A percentile compares a stretch with the other conserved stretches of the same genome.
Evolutionary conservation across 2,329 filamentous ascomycete species (phyloP).

Genomic region (Aspergillus brunneoviolaceus): DNA sequence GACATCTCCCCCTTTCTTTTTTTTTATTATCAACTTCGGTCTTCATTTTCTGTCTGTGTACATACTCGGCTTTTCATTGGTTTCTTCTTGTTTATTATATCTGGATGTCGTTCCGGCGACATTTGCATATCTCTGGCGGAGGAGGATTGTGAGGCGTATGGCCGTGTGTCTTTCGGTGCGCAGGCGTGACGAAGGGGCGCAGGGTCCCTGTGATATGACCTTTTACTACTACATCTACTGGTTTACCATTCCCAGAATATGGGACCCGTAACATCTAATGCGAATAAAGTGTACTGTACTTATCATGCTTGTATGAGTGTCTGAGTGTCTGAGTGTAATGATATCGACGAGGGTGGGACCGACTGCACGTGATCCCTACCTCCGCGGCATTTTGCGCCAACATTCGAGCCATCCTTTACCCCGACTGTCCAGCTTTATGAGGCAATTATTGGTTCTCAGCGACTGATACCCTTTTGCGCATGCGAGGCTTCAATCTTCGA

Average conservation of each 20-base stretch:
- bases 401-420: neutral
- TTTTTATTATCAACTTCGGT: constrained; percentile 3
- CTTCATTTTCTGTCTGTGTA: constrained; percentile 23
- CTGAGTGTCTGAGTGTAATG: too few species aligned
- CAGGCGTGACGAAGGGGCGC: constrained; percentile 25
- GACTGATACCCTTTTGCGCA: constrained; percentile 24
- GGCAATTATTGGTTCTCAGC: neutral
- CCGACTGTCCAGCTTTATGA: neutral
- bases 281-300: neutral
- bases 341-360: too few species aligned
- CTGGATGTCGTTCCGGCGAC: constrained; percentile 6
- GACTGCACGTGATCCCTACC: neutral
- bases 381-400: neutral
- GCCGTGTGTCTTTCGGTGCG: constrained; percentile 24
- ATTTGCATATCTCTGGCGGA: constrained; percentile 12
- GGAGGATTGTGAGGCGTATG: constrained; percentile 16
- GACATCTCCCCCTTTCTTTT: constrained; percentile 5
- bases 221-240: neutral
- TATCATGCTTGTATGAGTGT: too few species aligned
- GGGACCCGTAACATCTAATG: neutral
- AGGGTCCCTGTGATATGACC: constrained; percentile 14
- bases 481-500: constrained; percentile 29
- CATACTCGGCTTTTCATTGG: constrained; percentile 24
- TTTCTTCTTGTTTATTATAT: constrained; percentile 12
- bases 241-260: neutral